Base-by-base conservation (phyloP, 202 grass and related monocot species). In the Cymbopogon flexuosus region DNA sequence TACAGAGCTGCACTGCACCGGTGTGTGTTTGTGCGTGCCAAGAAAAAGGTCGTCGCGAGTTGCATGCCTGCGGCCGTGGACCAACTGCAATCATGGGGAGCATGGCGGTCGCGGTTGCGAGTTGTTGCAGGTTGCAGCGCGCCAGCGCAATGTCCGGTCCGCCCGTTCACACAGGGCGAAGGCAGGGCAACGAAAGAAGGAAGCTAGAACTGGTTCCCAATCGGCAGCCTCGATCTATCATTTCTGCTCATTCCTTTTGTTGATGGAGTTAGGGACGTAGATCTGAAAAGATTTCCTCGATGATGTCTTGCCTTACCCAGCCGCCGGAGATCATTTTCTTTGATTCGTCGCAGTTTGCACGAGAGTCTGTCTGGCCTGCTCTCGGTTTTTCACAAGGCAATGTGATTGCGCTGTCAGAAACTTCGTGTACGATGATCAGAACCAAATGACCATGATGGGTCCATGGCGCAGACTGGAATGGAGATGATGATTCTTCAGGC, bases 1-100 rank as follows among this genome's bases (percentile, higher is more conserved):
- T 80, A 75, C 76, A 88, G 85, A 43, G 76, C 12, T 88, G 76
- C 70, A 70, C 31, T 80, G 75, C 75, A 75, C 31, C 70, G 37
- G 2, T 77, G 24, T 35, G 40, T 78, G 65, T 52, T 2, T 33
- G 43, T 15, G 43, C 43, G 43, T 27, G 31, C 72, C 31, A 14
- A 51, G 24, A 30, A 74, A 66, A 57, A 58, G 31, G 56, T n/a
- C 34, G 35, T 31, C 59, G 60, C 34, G 13, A 37, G 57, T 58
- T 62, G 67, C 46, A 52, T 62, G 81, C 61, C 31, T 52, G 43
- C 37, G 41, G 41, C 13, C 43, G 43, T 46, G 43, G 43, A 46
- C 12, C 40, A 22, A 43, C 13, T 42, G 43, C 76, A 80, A 57
- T 79, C 60, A 22, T 77, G 43, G 43, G 24, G 40, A 65, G 29